These are phyloP conservation scores for Galium porrigens DNA, from an alignment of 305 asterid species.

Conservation along the genomic window DNA sequence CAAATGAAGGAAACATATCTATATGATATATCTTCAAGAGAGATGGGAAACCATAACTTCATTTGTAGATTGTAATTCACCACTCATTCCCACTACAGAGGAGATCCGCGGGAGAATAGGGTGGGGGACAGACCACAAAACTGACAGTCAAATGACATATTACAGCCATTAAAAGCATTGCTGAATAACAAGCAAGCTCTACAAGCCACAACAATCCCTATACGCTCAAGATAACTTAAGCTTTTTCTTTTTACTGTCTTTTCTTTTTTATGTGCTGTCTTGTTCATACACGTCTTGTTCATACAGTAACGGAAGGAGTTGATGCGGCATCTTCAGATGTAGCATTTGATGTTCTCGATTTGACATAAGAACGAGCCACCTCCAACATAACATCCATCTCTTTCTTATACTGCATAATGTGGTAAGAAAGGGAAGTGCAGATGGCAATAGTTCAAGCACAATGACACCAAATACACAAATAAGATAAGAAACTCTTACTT, in stretches of 20 bases:
- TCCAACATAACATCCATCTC: constrained; percentile 58
- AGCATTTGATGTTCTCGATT: constrained; percentile 28
- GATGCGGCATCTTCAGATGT: constrained; percentile 20
- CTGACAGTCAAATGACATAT: not conserved
- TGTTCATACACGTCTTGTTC: constrained; percentile 27
- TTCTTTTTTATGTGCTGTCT: constrained; percentile 10
- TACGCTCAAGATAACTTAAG: not conserved
- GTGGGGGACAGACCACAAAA: constrained; percentile 14
- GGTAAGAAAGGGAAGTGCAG: not conserved
- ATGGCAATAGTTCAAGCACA: not conserved
- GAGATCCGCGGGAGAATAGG: constrained; percentile 19
- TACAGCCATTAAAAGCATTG: not conserved
- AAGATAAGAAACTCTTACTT: not conserved
- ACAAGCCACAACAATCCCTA: not conserved
- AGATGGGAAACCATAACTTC: not conserved
- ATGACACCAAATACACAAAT: not conserved
- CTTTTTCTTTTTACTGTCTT: not conserved
- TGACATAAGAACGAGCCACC: constrained; percentile 48
- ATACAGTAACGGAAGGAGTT: constrained; percentile 19
- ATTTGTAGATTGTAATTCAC: constrained; percentile 15
- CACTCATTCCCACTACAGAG: constrained; percentile 18
- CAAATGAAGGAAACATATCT: not conserved
- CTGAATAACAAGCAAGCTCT: not conserved
- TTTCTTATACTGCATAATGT: constrained; percentile 59
- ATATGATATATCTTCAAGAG: not conserved